These are phyloP conservation scores for Solanum medicagineum DNA, from an alignment of 257 asterid species.

Conservation along the genomic window DNA sequence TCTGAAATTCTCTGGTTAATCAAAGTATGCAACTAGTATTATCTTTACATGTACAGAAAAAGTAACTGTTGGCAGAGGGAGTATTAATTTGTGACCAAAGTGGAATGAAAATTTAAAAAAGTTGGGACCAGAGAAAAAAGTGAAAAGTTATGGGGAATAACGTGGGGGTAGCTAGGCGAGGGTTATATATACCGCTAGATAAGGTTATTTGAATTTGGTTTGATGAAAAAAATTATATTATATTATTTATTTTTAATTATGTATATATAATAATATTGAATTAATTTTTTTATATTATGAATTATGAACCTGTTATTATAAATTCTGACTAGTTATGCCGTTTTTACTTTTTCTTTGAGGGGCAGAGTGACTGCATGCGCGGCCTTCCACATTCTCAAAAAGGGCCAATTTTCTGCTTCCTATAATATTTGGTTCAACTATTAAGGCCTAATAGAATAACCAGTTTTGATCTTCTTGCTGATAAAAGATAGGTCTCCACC, in stretches of 20 bases:
- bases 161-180: not conserved
- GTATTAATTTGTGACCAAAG: not conserved
- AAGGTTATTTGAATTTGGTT: not conserved
- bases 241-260: too few relatives aligned
- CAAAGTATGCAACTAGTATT: not conserved
- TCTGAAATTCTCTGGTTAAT: not conserved
- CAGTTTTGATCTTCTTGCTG: not conserved
- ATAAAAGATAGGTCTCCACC: not conserved
- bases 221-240: too few relatives aligned
- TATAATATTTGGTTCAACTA: not conserved
- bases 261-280: too few relatives aligned
- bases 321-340: not conserved
- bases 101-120: not conserved
- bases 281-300: too few relatives aligned
- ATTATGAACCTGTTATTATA: too few relatives aligned
- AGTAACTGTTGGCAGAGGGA: not conserved
- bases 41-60: not conserved
- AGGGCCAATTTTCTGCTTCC: not conserved
- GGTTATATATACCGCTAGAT: not conserved
- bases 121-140: not conserved
- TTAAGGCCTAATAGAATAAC: not conserved
- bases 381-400: slow-evolving; percentile 1
- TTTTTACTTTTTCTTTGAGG: not conserved
- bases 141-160: not conserved
- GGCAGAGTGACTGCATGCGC: not conserved